Evolutionary conservation across 2,329 filamentous ascomycete genomes (phyloP), one percentile per base, ranked within the genome.

Genomic region (Colletotrichum horii): DNA sequence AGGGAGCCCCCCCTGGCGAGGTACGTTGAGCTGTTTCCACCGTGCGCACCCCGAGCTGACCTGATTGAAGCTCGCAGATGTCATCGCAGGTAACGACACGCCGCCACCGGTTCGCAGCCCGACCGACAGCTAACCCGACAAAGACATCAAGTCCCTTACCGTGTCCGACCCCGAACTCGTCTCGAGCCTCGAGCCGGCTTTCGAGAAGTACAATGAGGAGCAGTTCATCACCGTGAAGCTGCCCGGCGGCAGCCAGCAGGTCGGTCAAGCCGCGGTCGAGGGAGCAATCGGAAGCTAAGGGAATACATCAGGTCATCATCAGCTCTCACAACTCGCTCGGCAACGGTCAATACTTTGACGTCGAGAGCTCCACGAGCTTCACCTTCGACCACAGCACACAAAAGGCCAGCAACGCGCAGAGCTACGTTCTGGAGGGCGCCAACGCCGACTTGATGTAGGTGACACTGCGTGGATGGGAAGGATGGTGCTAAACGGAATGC

Each of bases 1-100:
- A 98, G 88, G 95, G 95, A 82, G 96, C 97, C 81, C 97, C 97
- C 64, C 97, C 97, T 26, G 97, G 97, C 89, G 97, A 99, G 94
- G 96, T 98, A 91, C 81, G 87, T 84, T 78, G 78, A 77, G 77
- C 71, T 48, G 28, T 71, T 56, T 56, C 65, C 66, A 16, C 75
- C 76, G 71, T 74, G 32, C 72, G 38, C 19, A 61, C 77, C 79
- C 66, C 66, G 73, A 67, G 70, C 80, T 80, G 67, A 80, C 75
- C 12, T 56, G 73, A 61, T 58, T 68, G 65, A 77, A 98, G 95
- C 93, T 98, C 80, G 90, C 92, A 85, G 96, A 98, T 88, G 95
- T 98, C 79, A 92, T 97, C 79, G 94, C 94, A 85, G 95, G 95
- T 96, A 93, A 83, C 56, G 30, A 28, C 48, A 55, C 19, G 24